These are phyloP conservation scores for Colletotrichum tropicicola DNA, from an alignment of 2,329 filamentous ascomycete species.

Conservation along the genomic window DNA sequence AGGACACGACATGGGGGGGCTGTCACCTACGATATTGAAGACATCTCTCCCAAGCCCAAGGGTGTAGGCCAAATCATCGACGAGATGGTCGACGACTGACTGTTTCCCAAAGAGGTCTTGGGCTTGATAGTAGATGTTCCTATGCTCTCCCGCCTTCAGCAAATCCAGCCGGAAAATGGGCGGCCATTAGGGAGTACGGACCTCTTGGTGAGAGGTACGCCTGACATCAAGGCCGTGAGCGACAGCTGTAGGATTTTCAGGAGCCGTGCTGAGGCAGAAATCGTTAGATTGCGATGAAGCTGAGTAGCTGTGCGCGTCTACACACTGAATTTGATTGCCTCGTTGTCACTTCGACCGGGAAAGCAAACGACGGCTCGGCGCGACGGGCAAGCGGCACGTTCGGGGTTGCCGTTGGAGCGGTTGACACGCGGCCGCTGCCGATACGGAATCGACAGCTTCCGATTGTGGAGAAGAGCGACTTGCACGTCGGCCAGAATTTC, in stretches of 20 bases:
- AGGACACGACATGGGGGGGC: neutral
- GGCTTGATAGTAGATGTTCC: conserved; percentile 84
- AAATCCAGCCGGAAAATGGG: neutral
- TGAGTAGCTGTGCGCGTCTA: neutral
- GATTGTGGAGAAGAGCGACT: conserved; percentile 55
- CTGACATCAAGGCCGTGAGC: conserved; percentile 65
- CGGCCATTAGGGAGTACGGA: conserved; percentile 38
- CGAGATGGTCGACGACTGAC: conserved; percentile 72
- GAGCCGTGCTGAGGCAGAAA: conserved; percentile 58
- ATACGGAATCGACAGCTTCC: conserved; percentile 58
- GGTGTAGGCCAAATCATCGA: conserved; percentile 79
- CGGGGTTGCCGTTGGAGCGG: conserved; percentile 5
- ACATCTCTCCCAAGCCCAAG: conserved; percentile 70
- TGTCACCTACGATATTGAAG: conserved; percentile 73
- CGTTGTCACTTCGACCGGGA: conserved; percentile 55
- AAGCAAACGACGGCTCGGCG: conserved; percentile 43
- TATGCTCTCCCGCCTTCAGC: conserved; percentile 42
- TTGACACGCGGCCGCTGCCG: conserved; percentile 39
- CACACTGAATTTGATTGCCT: conserved; percentile 63
- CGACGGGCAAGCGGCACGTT: neutral
- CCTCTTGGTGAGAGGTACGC: conserved; percentile 69
- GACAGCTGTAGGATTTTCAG: conserved; percentile 67
- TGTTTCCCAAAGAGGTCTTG: conserved; percentile 77
- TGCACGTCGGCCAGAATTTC: conserved; percentile 60
- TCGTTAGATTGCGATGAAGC: neutral